Evolutionary conservation across 1,284 basidiomycete genomes (phyloP), one percentile per base, ranked within the genome.

Genomic region (Ustilago sp.): DNA sequence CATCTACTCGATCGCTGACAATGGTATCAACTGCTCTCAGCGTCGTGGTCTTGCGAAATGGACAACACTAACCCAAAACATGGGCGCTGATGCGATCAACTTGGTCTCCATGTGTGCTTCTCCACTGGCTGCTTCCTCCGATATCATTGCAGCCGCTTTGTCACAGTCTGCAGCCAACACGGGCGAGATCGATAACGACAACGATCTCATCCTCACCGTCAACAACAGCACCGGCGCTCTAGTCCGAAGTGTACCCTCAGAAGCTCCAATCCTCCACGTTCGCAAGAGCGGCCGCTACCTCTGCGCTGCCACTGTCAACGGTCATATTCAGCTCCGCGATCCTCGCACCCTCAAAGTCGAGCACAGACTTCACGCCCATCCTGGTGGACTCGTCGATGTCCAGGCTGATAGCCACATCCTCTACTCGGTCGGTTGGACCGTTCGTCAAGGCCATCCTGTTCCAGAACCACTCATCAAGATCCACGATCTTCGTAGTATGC

Each of bases 401-500:
- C 82, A 85, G 56, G 80, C 81, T 15, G 84, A 86, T 35, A 81
- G 80, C 31, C 77, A 84, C 65, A 65, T 82, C 36, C 57, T 86
- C 53, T 86, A 83, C 65, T 80, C 74, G 43, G 78, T 84, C 45
- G 85, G 85, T 13, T 86, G 84, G 83, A 83, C 85, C 13, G 72
- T 86, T n/a, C 75, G 85, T 48, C 93, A 94, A 86, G 92, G 93
- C 23, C 92, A 93, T 52, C 94, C 95, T 1, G 90, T 93, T 58
- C 92, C 94, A 0, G 96, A 98, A 85, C 93, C 94, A 2, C 88
- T 97, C 32, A 93, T 99, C 78, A 96, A 97, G 86, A 89, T 98
- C 11, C 97, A 93, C 84, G 96, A 99, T 85, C 85, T 94, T 32
- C 91, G 96, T 35, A 92, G 90, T 47, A 90, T 98, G 88, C 91